These are phyloP conservation scores for Mycena belliarum DNA, from an alignment of 768 basidiomycete species.

Conservation along the genomic window DNA sequence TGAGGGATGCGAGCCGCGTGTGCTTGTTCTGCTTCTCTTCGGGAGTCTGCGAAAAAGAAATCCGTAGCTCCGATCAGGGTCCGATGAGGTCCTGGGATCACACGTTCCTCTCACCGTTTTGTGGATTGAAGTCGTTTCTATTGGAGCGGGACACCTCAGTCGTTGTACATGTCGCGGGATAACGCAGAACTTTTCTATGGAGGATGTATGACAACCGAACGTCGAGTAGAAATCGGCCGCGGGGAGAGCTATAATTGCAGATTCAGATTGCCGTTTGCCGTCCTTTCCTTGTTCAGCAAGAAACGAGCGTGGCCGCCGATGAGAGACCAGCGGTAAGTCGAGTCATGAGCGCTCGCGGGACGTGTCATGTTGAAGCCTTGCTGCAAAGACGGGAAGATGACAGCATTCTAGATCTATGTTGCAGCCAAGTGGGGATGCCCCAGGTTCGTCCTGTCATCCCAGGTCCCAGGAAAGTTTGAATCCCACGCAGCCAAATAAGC, in stretches of 20 bases:
- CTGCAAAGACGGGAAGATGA: not conserved
- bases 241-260: not conserved
- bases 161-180: not conserved
- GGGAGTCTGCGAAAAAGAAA: not conserved
- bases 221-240: not conserved
- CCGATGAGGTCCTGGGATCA: too few relatives aligned
- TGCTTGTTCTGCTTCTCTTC: not conserved
- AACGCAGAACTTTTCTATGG: not conserved
- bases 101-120: too few relatives aligned
- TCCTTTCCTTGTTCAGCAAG: not conserved
- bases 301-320: constrained; percentile 2
- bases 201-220: not conserved
- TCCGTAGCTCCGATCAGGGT: not conserved
- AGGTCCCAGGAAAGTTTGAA: not conserved
- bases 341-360: not conserved
- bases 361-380: not conserved
- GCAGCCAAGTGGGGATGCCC: not conserved
- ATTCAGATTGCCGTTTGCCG: not conserved
- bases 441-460: too few relatives aligned
- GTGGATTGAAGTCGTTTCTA: not conserved
- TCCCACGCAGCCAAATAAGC: not conserved
- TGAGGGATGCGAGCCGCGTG: constrained; percentile 15
- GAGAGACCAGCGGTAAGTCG: not conserved
- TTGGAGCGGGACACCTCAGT: not conserved
- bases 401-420: not conserved